These are phyloP conservation scores for Spencermartinsiella ligniputridi DNA, from an alignment of 1,139 yeast genomes.

Conservation along the genomic window DNA sequence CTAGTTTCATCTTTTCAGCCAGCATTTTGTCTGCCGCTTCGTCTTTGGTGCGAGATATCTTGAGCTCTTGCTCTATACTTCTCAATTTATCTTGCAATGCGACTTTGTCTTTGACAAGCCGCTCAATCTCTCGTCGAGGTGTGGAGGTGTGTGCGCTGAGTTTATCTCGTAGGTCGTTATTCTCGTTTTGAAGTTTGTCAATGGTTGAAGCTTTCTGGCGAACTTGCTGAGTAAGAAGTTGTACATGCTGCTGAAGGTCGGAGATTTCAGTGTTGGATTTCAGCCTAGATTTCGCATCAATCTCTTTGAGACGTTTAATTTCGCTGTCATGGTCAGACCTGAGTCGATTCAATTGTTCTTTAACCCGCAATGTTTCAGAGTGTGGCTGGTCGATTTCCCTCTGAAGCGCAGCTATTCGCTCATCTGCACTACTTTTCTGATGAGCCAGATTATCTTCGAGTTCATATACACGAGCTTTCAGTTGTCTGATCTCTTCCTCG, in stretches of 20 bases:
- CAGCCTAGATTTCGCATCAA: background rate
- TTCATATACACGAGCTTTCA: background rate
- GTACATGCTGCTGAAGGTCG: background rate
- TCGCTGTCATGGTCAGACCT: background rate
- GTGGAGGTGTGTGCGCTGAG: background rate
- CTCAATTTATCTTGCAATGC: background rate
- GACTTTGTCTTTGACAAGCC: background rate
- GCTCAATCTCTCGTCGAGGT: background rate
- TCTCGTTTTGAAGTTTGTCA: background rate
- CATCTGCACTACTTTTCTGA: background rate
- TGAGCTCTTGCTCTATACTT: background rate
- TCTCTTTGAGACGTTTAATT: background rate
- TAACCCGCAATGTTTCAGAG: background rate
- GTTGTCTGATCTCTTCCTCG: background rate
- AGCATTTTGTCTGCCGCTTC: background rate
- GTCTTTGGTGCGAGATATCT: background rate
- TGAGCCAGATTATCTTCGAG: background rate
- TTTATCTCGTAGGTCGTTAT: background rate
- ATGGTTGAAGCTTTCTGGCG: background rate
- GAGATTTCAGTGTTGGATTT: background rate
- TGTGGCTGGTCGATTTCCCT: constrained; percentile 2
- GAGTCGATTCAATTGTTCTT: background rate
- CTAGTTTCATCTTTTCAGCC: background rate
- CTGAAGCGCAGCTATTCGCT: background rate
- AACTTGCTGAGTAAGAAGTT: background rate